Base-by-base conservation (phyloP, 495 filamentous ascomycete genomes). In the Neurospora sp. region DNA sequence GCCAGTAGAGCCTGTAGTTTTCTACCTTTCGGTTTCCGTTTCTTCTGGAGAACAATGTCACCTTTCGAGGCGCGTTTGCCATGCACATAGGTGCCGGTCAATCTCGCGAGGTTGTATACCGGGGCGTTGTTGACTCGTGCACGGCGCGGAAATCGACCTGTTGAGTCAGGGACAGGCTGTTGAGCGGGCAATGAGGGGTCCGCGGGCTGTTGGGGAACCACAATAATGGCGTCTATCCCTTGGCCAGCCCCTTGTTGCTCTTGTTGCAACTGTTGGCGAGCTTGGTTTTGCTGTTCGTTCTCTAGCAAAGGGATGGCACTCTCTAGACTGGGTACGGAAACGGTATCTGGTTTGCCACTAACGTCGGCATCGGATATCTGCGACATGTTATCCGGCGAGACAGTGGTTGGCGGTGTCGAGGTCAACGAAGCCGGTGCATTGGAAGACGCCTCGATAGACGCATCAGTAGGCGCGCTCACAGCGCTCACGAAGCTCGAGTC, bases 61-160 rank as follows among this genome's bases (percentile, higher is more conserved):
- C 82, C 82, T 31, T 82, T 84, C 10, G 81, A 71, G 70, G 80
- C 74, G 70, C 82, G 81, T 38, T 79, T 83, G 27, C 83, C 83
- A 71, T 85, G 83, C 42, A 77, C 76, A 18, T 80, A 81, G 20
- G 84, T 87, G 18, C 86, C 85, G 38, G 78, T 82, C 9, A 89
- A 78, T 53, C 85, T 81, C 40, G 85, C 82, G 38, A 89, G 78
- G 71, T 90, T 90, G 79, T 89, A 90, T 31, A 87, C 83, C 4
- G 83, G 83, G 9, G 85, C 73, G 68, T 83, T 85, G 1, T 83
- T 85, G 1, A 81, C 74, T 45, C 85, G 83, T 31, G 82, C 78
- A 65, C 87, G 82, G 72, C 85, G 83, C 69, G 82, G 81, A 59
- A 59, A 59, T 61, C 85, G 87, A 41, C 69, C 68, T 9, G 74